Evolutionary conservation across 192 early-diverging fungal species (phyloP).

Genomic region (Geosiphon pyriformis): DNA sequence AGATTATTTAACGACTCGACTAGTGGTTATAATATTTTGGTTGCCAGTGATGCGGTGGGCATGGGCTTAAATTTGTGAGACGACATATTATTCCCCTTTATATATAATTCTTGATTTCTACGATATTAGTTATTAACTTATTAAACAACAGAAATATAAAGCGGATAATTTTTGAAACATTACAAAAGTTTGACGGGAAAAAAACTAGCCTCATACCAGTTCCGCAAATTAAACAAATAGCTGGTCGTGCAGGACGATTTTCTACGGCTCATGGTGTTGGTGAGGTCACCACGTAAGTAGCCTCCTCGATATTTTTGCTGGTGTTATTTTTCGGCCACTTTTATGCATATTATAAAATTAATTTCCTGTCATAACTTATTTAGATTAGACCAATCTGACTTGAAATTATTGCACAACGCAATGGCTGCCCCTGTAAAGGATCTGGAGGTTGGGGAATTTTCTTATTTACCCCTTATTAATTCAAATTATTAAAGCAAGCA

Average conservation of each 20-base stretch:
- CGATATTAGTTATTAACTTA: background rate
- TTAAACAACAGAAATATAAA: constrained; percentile 65
- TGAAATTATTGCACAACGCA: constrained; percentile 7
- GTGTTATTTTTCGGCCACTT: too few species aligned
- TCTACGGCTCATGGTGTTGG: constrained; percentile 62
- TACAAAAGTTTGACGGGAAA: constrained; percentile 79
- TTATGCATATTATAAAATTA: constrained; percentile 20
- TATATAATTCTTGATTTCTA: constrained; percentile 1
- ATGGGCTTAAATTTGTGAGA: constrained; percentile 92
- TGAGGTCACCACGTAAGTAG: constrained; percentile 61
- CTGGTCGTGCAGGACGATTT: constrained; percentile 85
- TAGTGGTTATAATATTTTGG: constrained; percentile 73
- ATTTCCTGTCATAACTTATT: background rate
- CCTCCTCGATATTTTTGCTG: constrained; percentile 13
- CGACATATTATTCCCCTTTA: background rate
- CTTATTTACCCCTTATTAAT: too few species aligned
- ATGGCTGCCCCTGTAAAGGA: constrained; percentile 5
- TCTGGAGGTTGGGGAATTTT: constrained; percentile 20
- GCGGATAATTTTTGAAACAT: constrained; percentile 76
- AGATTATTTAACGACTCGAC: constrained; percentile 81
- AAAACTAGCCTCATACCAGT: constrained; percentile 45
- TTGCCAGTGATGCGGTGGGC: constrained; percentile 94
- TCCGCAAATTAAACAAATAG: constrained; percentile 90
- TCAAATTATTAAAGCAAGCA: too few species aligned
- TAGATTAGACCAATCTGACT: constrained; percentile 27